Base-by-base conservation (phyloP, 352 stramenopile genomes). In the Phytophthora rubi region DNA sequence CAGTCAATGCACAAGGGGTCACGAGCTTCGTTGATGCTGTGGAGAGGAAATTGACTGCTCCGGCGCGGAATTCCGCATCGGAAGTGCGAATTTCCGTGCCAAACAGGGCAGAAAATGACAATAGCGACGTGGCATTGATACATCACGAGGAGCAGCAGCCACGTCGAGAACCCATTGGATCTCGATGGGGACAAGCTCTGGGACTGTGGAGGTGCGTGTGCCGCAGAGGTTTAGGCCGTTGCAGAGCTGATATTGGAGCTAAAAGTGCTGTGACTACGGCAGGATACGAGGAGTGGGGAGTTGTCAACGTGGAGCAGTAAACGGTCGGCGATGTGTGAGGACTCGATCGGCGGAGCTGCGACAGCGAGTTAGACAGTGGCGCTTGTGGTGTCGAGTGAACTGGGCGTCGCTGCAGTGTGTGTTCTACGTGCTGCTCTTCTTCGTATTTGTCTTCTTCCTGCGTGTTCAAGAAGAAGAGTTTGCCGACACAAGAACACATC, bases 401-500 rank as follows among this genome's bases (percentile, higher is more conserved):
- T 87, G 78, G 80, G 35, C 70, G 15, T 80, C 78, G 26, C 51
- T 90, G 7, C 82, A 90, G 70, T 87, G 80, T 42, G 57, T 84
- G 8, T 87, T 90, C 74, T 88, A 90, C 77, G 76, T 88, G 58
- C 33, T 65, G 53, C 76, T 90, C 42, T 90, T 90, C 57, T 75
- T 85, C 62, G 70, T 82, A 23, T 83, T 88, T 21, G 80, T 90
- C 21, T 81, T 81, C 49, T 90, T 90, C 65, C 71, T 90, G 18
- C 80, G 82, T 21, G 76, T 90, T 0, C 76, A 90, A 68, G 82
- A 90, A 51, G 78, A 86, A 64, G 77, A 86, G 39, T 88, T 85
- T 37, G 78, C 75, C 45, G 61, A 49, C 42, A 71, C 42, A n/a
- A 81, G 59, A 12, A 48, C 9, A 42, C 59, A 48, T 21, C 57